These are phyloP conservation scores for Parafenestella ontariensis DNA, from an alignment of 2,329 filamentous ascomycete genomes.

Conservation along the genomic window DNA sequence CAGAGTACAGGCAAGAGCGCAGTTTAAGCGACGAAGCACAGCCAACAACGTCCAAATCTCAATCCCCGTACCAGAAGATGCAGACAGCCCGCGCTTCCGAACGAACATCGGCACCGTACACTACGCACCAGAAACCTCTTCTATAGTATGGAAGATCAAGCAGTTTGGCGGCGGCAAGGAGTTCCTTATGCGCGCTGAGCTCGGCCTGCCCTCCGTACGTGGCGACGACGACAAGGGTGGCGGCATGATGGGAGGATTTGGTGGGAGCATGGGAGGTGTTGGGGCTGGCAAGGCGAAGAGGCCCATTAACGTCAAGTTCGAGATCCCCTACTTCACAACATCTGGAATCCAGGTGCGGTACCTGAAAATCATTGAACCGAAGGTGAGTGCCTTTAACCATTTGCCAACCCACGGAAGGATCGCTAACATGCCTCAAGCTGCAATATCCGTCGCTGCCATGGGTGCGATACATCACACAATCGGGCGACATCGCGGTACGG, in stretches of 20 bases:
- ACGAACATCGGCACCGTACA: slow-evolving; percentile 98
- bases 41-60: slow-evolving; percentile 99
- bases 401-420: background rate
- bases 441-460: slow-evolving; percentile 98
- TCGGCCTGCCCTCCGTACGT: slow-evolving; percentile 90
- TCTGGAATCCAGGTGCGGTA: slow-evolving; percentile 98
- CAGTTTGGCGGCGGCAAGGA: slow-evolving; percentile 99
- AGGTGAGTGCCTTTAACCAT: slow-evolving; percentile 67
- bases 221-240: slow-evolving; percentile 95
- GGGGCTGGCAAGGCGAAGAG: slow-evolving; percentile 85
- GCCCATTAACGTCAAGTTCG: slow-evolving; percentile 98
- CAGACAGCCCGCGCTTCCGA: slow-evolving; percentile 92
- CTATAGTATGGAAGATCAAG: slow-evolving; percentile 99
- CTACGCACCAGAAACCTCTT: slow-evolving; percentile 95
- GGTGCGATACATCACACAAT: slow-evolving; percentile 99
- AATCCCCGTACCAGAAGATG: slow-evolving; percentile 96
- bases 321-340: slow-evolving; percentile 99
- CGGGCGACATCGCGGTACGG: slow-evolving; percentile 92
- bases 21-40: slow-evolving; percentile 97
- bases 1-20: slow-evolving; percentile 73
- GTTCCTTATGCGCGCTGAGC: slow-evolving; percentile 96
- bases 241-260: slow-evolving; percentile 97
- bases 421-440: slow-evolving; percentile 63
- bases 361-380: slow-evolving; percentile 98
- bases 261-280: slow-evolving; percentile 93